A percentile compares a stretch with the other conserved stretches of the same genome.
phyloP scores from a whole-genome alignment of 2,329 filamentous ascomycete genomes.

The Pestalotiopsis sp. region DNA sequence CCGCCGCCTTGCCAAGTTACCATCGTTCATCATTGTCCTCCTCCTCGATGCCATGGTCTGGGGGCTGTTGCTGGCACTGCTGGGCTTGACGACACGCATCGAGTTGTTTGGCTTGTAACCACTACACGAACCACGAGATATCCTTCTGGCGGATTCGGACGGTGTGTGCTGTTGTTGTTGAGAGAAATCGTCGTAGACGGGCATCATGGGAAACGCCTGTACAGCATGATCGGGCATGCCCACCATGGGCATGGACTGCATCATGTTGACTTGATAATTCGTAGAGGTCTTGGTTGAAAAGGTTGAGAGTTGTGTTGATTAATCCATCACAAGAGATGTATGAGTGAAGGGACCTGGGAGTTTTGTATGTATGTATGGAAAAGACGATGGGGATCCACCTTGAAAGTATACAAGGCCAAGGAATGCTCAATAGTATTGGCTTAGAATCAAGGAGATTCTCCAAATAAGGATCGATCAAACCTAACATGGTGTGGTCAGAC shows the following conservation, averaged over 20 bases:
- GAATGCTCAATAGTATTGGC: conserved; percentile 29
- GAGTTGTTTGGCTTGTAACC: conserved; percentile 51
- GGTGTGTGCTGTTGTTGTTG: conserved; percentile 47
- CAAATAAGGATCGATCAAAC: conserved; percentile 31
- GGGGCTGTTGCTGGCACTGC: conserved; percentile 71
- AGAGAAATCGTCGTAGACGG: conserved; percentile 53
- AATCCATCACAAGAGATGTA: neutral
- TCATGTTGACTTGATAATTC: conserved; percentile 29
- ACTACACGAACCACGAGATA: conserved; percentile 49
- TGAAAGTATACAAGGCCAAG: conserved; percentile 17
- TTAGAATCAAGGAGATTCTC: conserved; percentile 29
- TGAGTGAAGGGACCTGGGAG: neutral
- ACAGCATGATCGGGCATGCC: conserved; percentile 32
- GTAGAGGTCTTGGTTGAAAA: conserved; percentile 10
- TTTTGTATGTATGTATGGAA: conserved; percentile 6
- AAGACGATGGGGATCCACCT: conserved; percentile 11
- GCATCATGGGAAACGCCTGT: conserved; percentile 41
- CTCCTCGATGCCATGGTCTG: conserved; percentile 55
- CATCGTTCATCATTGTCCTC: conserved; percentile 59
- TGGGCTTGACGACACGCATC: conserved; percentile 67
- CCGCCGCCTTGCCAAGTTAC: conserved; percentile 45
- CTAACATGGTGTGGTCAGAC: conserved; percentile 31
- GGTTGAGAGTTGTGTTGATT: conserved; percentile 9
- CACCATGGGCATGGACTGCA: conserved; percentile 37
- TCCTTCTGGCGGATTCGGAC: conserved; percentile 48